Evolutionary conservation across 208 protist genomes (phyloP), one percentile per base, ranked within the genome.

Genomic region (Trypanosoma mega): DNA sequence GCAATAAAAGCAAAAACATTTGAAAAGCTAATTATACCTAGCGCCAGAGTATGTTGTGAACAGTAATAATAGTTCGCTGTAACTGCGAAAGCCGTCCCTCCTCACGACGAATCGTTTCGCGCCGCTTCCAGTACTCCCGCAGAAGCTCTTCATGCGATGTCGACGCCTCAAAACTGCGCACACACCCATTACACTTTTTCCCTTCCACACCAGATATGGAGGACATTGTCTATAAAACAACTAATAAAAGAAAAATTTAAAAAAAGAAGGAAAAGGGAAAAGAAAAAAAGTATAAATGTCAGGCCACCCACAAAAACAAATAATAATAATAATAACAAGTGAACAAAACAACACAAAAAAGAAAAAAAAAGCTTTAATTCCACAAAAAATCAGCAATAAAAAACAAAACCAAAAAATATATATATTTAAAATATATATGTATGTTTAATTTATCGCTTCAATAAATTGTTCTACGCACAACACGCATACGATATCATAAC

Each of bases 21-120:
- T n/a, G n/a, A n/a, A n/a, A n/a, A n/a, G n/a, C n/a, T n/a, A n/a
- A n/a, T n/a, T n/a, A n/a, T 23, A n/a, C 18, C 63, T 34, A 63
- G 20, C 36, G 59, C 77, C 68, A 79, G n/a, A 62, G 26, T 16
- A 62, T 26, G 55, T 84, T 84, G 50, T 84, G 77, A 7, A 79
- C 50, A n/a, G 63, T 30, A 14, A 84, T 39, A 60, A 84, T 64
- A 3, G 74, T 36, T 21, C 61, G 55, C 57, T 84, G 67, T 26
- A 84, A 27, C 52, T 78, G 63, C 8, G 63, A 49, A 1, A 76
- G 51, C 3, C 73, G 55, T n/a, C 77, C 77, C 47, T 84, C 77
- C n/a, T 76, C 77, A 27, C 65, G 43, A 23, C 68, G 63, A 7
- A 84, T 64, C 1, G 73, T 60, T 55, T 76, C 72, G 18, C 72